Conservation (phyloP, 805 yeast species). For the Yarrowia hollandica region DNA sequence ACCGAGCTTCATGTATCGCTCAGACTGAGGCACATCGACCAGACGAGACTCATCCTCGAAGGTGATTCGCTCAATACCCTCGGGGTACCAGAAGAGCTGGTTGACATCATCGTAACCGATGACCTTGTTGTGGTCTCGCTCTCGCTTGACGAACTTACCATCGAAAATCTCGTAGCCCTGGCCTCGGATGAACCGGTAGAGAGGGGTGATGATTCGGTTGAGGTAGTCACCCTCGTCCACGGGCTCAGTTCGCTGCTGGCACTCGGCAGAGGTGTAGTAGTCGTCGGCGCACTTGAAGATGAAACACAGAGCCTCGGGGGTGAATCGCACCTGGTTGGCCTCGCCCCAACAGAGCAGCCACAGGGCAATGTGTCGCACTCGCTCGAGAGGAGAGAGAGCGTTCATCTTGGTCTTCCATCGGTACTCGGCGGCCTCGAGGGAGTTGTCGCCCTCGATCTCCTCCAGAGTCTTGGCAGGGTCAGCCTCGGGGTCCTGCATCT, state of each 20-base stretch:
- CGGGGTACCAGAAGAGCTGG: conserved; percentile 99
- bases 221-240: conserved; percentile 70
- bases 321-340: conserved; percentile 85
- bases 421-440: conserved; percentile 75
- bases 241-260: conserved; percentile 65
- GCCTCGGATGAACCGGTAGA: conserved; percentile 65
- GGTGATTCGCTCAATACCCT: conserved; percentile 90
- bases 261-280: conserved; percentile 81
- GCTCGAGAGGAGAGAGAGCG: conserved; percentile 52
- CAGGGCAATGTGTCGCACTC: conserved; percentile 64
- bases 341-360: conserved; percentile 74
- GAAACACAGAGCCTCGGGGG: conserved; percentile 86
- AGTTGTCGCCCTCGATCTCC: conserved; percentile 67
- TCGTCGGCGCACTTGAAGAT: conserved; percentile 93
- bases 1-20: conserved; percentile 85
- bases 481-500: conserved; percentile 50
- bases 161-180: conserved; percentile 63
- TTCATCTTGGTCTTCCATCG: conserved; percentile 73
- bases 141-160: conserved; percentile 61
- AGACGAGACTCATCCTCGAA: conserved; percentile 91
- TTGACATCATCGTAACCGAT: conserved; percentile 94
- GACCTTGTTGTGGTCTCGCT: conserved; percentile 64
- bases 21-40: conserved; percentile 84
- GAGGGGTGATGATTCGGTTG: conserved; percentile 88
- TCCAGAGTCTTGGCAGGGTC: conserved; percentile 60